Evolutionary conservation across 2,329 filamentous ascomycete genomes (phyloP).

Genomic region (Colletotrichum simmondsii): DNA sequence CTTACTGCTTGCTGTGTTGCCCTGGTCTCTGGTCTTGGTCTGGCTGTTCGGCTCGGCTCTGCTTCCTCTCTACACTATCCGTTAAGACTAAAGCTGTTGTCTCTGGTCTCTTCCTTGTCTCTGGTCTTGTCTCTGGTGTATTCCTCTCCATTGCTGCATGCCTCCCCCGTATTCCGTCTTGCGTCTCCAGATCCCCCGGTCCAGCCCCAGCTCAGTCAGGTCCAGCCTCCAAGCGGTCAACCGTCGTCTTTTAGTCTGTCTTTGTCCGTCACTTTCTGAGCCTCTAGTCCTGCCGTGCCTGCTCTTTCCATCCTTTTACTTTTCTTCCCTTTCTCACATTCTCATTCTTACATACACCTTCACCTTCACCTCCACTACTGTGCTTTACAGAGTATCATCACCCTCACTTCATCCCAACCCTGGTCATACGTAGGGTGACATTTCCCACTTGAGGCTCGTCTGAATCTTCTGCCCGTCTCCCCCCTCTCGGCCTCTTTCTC

Average conservation of each 20-base stretch:
- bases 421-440: no score
- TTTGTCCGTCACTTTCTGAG: neutral
- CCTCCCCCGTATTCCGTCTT: neutral
- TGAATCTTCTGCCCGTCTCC: constrained; percentile 10
- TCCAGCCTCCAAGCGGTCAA: neutral
- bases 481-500: neutral
- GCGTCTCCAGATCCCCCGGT: neutral
- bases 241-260: neutral
- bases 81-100: no score
- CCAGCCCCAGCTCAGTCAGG: neutral
- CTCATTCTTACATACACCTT: neutral
- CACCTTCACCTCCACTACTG: neutral
- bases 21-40: neutral
- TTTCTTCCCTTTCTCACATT: neutral
- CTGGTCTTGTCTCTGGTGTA: neutral
- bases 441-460: neutral
- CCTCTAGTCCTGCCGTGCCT: neutral
- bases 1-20: neutral
- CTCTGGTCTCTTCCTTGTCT: neutral
- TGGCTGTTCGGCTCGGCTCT: neutral
- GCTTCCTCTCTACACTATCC: no score
- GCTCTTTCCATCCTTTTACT: neutral
- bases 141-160: neutral
- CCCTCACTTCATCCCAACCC: neutral
- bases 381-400: neutral